Evolutionary conservation across 192 early-diverging fungal species (phyloP), one percentile per base, ranked within the genome.

Genomic region (Anaeromyces robustus): DNA sequence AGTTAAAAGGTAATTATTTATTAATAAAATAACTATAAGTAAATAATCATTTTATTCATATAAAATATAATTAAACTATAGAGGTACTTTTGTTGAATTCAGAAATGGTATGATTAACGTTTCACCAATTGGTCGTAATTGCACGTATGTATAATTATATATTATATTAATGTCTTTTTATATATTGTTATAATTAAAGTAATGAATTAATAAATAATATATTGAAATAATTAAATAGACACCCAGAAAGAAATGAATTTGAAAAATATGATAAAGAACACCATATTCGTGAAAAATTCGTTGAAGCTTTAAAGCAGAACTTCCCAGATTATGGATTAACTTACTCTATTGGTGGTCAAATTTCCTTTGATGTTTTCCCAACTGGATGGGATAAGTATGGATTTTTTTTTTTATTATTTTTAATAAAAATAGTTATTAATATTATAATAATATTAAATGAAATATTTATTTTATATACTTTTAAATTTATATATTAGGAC

Each of bases 101-200:
- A 93, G 97, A 82, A 95, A 95, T 85, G 97, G 97, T 80, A 98
- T 99, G 96, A 93, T 99, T 87, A 99, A 99, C 87, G 90, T 98
- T 30, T 97, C 96, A 32, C 96, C 96, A 77, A 95, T 98, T 79
- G 97, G 96, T 79, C 93, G 97, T 81, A 96, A 96, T 88, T 97
- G 95, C 92, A 87, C 85, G 87, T 93, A 86, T n/a, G 86, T 83
- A n/a, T n/a, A n/a, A n/a, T n/a, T n/a, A n/a, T n/a, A n/a, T n/a
- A n/a, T n/a, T n/a, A n/a, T n/a, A n/a, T n/a, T n/a, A n/a, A n/a
- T n/a, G n/a, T n/a, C n/a, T 82, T 28, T 82, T n/a, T 29, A 5
- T 28, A 19, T 43, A 18, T 14, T 29, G 12, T 29, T 11, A 17
- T 29, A 52, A 13, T n/a, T 28, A 29, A 29, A 29, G 7, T 34